These are phyloP conservation scores for Stropharia rugosoannulata DNA, from an alignment of 768 basidiomycete species.

Conservation along the genomic window DNA sequence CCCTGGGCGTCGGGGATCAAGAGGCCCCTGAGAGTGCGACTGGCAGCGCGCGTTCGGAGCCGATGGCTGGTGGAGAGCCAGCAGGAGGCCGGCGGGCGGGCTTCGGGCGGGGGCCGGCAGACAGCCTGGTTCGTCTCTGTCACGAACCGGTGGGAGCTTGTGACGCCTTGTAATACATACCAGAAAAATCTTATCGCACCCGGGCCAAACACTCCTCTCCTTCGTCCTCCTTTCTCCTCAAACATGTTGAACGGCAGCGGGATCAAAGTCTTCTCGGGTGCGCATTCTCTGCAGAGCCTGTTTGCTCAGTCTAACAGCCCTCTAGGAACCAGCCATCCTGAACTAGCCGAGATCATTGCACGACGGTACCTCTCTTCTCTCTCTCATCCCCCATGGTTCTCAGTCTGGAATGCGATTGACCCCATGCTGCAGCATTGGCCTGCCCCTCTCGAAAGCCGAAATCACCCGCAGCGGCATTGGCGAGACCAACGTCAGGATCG, in stretches of 20 bases:
- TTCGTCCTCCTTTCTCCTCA: neutral
- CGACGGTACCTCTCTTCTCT: constrained; percentile 62
- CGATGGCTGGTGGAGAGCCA: too few species aligned
- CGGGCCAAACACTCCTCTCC: neutral
- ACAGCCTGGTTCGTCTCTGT: constrained; percentile 1
- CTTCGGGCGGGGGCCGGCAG: too few species aligned
- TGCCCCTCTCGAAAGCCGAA: constrained; percentile 85
- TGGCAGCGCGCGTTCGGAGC: too few species aligned
- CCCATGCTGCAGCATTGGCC: constrained; percentile 67
- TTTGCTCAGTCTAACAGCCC: neutral
- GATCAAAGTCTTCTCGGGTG: constrained; percentile 59
- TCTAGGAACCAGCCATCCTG: constrained; percentile 91
- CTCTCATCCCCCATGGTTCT: constrained; percentile 12
- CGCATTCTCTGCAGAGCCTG: constrained; percentile 8
- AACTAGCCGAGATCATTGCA: constrained; percentile 91
- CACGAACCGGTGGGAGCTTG: constrained; percentile 12
- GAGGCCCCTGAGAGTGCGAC: too few species aligned
- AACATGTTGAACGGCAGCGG: constrained; percentile 55
- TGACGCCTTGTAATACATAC: constrained; percentile 4
- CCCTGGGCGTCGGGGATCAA: too few species aligned
- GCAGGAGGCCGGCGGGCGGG: too few species aligned
- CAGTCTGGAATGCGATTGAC: constrained; percentile 18
- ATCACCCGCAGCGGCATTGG: constrained; percentile 88
- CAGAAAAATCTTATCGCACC: constrained; percentile 18
- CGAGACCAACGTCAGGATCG: constrained; percentile 89